A percentile compares a stretch with the other conserved stretches of the same genome.
Conservation (phyloP, 140 eudicot genomes). For the Stevia rebaudiana region DNA sequence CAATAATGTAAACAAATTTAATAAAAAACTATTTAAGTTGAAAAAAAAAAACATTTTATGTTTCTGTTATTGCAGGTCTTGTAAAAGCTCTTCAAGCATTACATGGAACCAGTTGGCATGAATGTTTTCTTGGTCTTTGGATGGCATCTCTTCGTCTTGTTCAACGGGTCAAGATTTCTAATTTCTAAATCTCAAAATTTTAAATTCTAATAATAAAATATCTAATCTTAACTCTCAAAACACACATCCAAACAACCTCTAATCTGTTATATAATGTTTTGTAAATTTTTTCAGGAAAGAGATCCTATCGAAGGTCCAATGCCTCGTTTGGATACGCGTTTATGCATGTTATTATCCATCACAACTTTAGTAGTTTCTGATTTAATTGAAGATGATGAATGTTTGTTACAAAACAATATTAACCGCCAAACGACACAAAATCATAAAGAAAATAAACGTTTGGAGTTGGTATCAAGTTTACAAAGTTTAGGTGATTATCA, state of each 20-base stretch:
- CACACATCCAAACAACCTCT: too few species aligned
- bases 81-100: slow-evolving; percentile 83
- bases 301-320: slow-evolving; percentile 98
- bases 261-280: not conserved
- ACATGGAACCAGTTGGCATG: slow-evolving; percentile 79
- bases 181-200: too few species aligned
- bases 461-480: slow-evolving; percentile 68
- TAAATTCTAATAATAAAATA: too few species aligned
- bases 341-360: slow-evolving; percentile 77
- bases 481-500: slow-evolving; percentile 70
- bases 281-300: slow-evolving; percentile 58
- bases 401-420: slow-evolving; percentile 26
- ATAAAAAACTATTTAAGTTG: not conserved
- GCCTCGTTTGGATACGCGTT: slow-evolving; percentile 88
- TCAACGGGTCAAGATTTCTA: slow-evolving; percentile 74
- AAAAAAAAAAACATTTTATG: not conserved
- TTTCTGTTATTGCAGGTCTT: slow-evolving; percentile 42
- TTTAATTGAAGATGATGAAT: slow-evolving; percentile 76
- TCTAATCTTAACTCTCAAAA: not conserved
- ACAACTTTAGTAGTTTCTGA: slow-evolving; percentile 77
- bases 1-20: not conserved
- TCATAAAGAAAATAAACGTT: slow-evolving; percentile 49
- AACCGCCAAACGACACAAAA: slow-evolving; percentile 24
- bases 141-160: slow-evolving; percentile 90
- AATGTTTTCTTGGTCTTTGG: slow-evolving; percentile 88